These are phyloP conservation scores for Diaporthe ilicicola DNA, from an alignment of 2,329 filamentous ascomycete species.

Conservation along the genomic window DNA sequence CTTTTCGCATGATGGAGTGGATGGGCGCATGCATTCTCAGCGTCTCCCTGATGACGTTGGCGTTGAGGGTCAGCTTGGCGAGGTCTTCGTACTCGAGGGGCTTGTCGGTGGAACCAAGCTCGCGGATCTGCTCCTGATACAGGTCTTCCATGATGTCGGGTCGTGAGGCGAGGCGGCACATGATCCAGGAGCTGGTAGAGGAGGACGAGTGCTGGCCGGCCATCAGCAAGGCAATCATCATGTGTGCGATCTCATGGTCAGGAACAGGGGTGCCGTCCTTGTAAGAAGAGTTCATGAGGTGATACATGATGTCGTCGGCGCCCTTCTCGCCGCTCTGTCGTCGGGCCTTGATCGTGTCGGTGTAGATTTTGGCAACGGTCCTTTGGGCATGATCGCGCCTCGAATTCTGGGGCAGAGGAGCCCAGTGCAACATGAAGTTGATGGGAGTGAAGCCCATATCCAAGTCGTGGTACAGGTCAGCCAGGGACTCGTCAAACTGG, in stretches of 20 bases:
- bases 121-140: slow-evolving; percentile 78
- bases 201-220: slow-evolving; percentile 84
- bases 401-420: slow-evolving; percentile 78
- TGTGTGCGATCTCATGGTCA: slow-evolving; percentile 80
- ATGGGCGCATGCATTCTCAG: slow-evolving; percentile 91
- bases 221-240: slow-evolving; percentile 90
- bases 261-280: slow-evolving; percentile 75
- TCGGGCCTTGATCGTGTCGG: slow-evolving; percentile 73
- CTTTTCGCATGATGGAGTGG: slow-evolving; percentile 92
- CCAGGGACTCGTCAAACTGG: slow-evolving; percentile 76
- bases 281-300: slow-evolving; percentile 80
- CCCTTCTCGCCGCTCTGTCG: slow-evolving; percentile 55
- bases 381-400: slow-evolving; percentile 76
- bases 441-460: slow-evolving; percentile 82
- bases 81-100: slow-evolving; percentile 81
- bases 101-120: slow-evolving; percentile 78
- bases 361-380: slow-evolving; percentile 80
- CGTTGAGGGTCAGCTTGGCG: slow-evolving; percentile 80
- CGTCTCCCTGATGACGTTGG: slow-evolving; percentile 89
- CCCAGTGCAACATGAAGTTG: slow-evolving; percentile 86
- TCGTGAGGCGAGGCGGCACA: slow-evolving; percentile 75
- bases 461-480: slow-evolving; percentile 80
- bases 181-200: slow-evolving; percentile 79
- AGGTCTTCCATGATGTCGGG: slow-evolving; percentile 77
- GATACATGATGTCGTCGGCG: slow-evolving; percentile 78